Percentiles rank a stretch among this genome's conserved stretches.
Evolutionary conservation across 257 asterid species (phyloP).

Genomic region (Forsythia suspensa): DNA sequence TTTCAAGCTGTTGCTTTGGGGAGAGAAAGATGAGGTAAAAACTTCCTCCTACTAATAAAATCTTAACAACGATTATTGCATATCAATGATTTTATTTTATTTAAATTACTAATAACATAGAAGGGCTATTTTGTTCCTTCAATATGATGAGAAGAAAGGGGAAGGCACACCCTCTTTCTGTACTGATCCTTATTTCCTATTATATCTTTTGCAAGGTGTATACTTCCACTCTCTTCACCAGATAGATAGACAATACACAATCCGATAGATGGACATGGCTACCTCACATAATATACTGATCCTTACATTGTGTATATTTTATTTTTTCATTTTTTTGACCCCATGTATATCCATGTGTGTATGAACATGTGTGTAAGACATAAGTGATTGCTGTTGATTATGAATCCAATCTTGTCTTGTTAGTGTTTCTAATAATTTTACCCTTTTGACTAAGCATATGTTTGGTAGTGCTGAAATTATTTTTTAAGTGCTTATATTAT

Average conservation of each 20-base stretch:
- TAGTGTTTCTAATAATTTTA: background rate
- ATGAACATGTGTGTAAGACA: too few species aligned
- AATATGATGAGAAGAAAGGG: background rate
- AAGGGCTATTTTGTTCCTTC: background rate
- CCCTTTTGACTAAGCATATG: background rate
- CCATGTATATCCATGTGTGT: background rate
- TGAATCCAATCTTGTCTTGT: slow-evolving; percentile 12
- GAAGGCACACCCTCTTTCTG: background rate
- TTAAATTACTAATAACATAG: background rate
- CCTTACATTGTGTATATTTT: background rate
- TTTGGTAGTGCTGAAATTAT: too few species aligned
- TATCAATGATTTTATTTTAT: background rate
- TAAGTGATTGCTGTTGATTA: too few species aligned
- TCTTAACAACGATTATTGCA: background rate
- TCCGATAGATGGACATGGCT: background rate
- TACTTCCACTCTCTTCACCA: too few species aligned
- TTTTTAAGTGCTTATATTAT: too few species aligned
- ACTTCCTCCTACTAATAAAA: background rate
- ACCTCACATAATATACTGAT: background rate
- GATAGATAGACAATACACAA: too few species aligned
- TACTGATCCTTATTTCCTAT: background rate
- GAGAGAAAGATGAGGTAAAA: background rate
- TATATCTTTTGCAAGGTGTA: background rate
- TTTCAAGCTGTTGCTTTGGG: background rate
- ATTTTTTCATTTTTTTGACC: background rate